phyloP scores from a whole-genome alignment of 306 rosid species.

The Argentina anserina region DNA sequence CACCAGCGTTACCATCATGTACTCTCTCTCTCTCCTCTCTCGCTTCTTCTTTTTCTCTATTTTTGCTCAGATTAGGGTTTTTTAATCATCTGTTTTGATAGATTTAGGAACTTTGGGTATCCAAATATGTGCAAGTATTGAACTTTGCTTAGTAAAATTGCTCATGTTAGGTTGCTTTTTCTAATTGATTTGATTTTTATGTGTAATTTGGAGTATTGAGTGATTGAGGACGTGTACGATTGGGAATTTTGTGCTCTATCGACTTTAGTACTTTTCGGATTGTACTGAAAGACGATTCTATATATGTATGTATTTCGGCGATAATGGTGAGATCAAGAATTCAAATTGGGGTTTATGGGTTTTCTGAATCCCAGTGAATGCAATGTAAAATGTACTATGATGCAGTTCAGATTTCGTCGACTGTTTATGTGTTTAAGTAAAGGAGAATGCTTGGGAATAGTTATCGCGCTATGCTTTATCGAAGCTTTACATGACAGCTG shows the following conservation, averaged over 20 bases:
- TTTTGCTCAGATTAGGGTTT: slow-evolving; percentile 15
- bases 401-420: neutral
- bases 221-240: neutral
- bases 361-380: neutral
- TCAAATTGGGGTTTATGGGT: neutral
- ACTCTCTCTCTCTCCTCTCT: slow-evolving; percentile 17
- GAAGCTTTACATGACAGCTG: neutral
- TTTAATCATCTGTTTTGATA: slow-evolving; percentile 15
- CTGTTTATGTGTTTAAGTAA: neutral
- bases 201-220: neutral
- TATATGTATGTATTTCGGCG: neutral
- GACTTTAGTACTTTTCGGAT: neutral
- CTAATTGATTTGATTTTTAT: neutral
- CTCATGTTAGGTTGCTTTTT: neutral
- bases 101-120: neutral
- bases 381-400: neutral
- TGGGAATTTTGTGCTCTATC: neutral
- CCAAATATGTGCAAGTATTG: neutral
- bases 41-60: neutral
- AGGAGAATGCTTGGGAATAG: neutral
- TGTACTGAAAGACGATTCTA: neutral
- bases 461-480: neutral
- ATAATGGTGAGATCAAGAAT: neutral
- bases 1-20: slow-evolving; percentile 91
- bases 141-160: neutral